Evolutionary conservation across 495 filamentous ascomycete species (phyloP).

Genomic region (Lichenothelia convexa): DNA sequence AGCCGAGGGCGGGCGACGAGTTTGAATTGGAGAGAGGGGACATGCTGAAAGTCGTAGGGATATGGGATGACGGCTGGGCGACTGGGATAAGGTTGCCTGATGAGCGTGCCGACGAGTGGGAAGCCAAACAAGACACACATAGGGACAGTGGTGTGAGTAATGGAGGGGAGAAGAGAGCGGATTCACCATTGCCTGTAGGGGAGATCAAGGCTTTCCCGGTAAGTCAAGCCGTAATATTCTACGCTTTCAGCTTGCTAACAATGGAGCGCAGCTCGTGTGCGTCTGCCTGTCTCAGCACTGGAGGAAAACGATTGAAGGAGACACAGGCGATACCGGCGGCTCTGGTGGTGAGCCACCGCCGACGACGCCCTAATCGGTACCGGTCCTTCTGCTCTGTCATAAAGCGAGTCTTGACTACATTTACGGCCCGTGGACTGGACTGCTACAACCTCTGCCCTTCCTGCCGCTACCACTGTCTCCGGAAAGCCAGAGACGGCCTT

Average conservation of each 20-base stretch:
- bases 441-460: no score
- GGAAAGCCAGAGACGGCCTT: no score
- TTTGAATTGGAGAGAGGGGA: constrained; percentile 89
- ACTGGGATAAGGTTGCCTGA: constrained; percentile 73
- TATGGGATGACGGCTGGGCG: constrained; percentile 99
- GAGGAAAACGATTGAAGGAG: constrained; percentile 90
- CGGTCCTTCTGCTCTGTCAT: no score
- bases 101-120: constrained; percentile 78
- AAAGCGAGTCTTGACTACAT: no score
- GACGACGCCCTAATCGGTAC: no score
- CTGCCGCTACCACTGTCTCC: no score
- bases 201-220: constrained; percentile 94
- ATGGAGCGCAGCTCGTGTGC: constrained; percentile 87
- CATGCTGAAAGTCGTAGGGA: constrained; percentile 96
- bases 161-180: constrained; percentile 43
- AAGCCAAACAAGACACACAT: constrained; percentile 53
- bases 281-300: constrained; percentile 95
- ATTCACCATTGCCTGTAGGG: constrained; percentile 50
- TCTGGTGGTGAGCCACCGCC: not conserved
- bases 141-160: constrained; percentile 88
- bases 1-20: constrained; percentile 83
- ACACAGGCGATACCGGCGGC: constrained; percentile 15
- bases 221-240: no score
- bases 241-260: no score
- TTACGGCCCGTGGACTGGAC: no score